Evolutionary conservation across 2,329 filamentous ascomycete species (phyloP), one percentile per base, ranked within the genome.

Genomic region (Aspergillus sp.): DNA sequence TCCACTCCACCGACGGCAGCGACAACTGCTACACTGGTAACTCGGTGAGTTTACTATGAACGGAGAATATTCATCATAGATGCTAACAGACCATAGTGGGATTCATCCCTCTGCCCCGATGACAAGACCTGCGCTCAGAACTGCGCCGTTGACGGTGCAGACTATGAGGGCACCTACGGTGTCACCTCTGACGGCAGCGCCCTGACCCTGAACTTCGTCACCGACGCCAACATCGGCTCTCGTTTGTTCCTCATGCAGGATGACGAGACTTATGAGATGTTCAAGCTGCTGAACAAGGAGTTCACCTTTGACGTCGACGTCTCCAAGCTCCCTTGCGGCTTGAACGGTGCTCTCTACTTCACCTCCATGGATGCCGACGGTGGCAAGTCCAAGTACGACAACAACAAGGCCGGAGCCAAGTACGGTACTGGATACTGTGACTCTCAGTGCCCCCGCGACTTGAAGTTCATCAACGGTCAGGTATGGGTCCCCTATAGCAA

Each of bases 231-330:
- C 46, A 54, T 71, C 31, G 67, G 67, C 39, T 71, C 79, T 42
- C 78, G 83, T 54, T 68, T 82, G 28, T 87, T 85, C 62, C 72
- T 87, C 44, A 77, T 87, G 70, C 75, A 76, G 53, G 67, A 71
- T 41, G 76, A 81, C 42, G 71, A 71, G 53, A 75, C 75, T 39
- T 87, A 87, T 64, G 69, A 85, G 67, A 75, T 76, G 60, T 82
- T 86, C 66, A 72, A 79, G 39, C 71, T 86, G 42, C 69, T 80
- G 39, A 79, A 79, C 65, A 75, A 82, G 56, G 83, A 88, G 65
- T 81, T 88, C 66, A 82, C 80, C 43, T 86, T 87, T 50, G 82
- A 86, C 47, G 83, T 86, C 29, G 83, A 88, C 59, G 79, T 86
- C 33, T 85, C 82, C 36, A 75, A 78, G 53, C 70, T 85, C 26